Conservation (phyloP, 495 filamentous ascomycete genomes). For the Lindgomyces ingoldianus region DNA sequence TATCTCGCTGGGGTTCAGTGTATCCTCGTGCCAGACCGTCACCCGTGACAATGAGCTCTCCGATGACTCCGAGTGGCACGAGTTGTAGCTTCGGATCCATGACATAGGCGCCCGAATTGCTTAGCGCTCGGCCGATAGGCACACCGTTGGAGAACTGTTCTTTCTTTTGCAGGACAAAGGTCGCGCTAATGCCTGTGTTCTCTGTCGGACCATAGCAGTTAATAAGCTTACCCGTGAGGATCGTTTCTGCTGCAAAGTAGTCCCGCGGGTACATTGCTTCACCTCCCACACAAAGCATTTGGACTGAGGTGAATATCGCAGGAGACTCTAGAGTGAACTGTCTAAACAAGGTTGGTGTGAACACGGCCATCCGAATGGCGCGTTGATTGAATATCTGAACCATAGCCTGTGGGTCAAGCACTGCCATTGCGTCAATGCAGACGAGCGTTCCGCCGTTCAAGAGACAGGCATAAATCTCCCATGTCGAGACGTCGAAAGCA, state of each 20-base stretch:
- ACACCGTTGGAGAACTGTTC: slow-evolving; percentile 47
- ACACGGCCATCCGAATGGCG: background rate
- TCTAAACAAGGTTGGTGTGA: background rate
- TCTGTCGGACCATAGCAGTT: background rate
- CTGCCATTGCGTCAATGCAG: background rate
- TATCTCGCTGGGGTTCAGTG: background rate
- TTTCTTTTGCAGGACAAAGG: background rate
- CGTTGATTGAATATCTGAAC: background rate
- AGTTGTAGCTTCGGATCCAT: slow-evolving; percentile 40
- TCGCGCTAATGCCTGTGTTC: background rate
- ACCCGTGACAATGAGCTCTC: slow-evolving; percentile 52
- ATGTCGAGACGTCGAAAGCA: slow-evolving; percentile 11
- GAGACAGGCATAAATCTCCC: slow-evolving; percentile 14
- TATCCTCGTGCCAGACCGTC: slow-evolving; percentile 23
- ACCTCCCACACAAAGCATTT: background rate
- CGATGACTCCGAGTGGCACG: slow-evolving; percentile 45
- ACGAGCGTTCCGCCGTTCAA: slow-evolving; percentile 7
- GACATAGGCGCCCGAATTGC: slow-evolving; percentile 43
- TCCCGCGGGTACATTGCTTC: background rate
- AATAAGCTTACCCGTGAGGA: background rate
- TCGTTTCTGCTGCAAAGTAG: background rate
- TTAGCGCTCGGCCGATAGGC: slow-evolving; percentile 20
- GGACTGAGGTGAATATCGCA: background rate
- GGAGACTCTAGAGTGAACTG: background rate
- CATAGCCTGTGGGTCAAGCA: slow-evolving; percentile 34